Base-by-base conservation (phyloP, 2,329 filamentous ascomycete species). In the Clonostachys rosea region DNA sequence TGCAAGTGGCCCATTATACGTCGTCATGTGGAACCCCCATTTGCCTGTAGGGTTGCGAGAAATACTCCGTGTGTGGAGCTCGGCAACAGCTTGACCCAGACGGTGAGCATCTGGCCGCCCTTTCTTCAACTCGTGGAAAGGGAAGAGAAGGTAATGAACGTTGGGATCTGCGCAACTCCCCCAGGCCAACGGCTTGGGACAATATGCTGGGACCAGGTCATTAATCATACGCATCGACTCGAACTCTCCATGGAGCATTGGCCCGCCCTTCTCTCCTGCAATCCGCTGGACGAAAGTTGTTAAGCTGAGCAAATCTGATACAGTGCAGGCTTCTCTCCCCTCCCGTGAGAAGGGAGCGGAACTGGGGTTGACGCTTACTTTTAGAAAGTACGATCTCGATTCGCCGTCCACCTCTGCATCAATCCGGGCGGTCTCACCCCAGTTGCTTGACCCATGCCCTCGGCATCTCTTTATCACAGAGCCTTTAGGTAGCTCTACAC, bases 201-300 rank as follows among this genome's bases (percentile, higher is more conserved):
- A 17, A 49, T 67, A 49, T 10, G 8, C 16, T 14, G 41, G 41
- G 20, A 42, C n/a, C 8, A 17, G 8, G 7, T 42, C 16, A 14
- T 14, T 3, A 9, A 72, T 62, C 4, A 63, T 56, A 33, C 48
- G 62, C 57, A 69, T 69, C 6, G 68, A 71, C 43, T 65, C 62
- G 49, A 62, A 74, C 52, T 75, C 72, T 16, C 68, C 64, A 6
- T 50, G 46, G 42, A 68, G 54, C 61, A 61, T 56, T 8, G 54
- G 51, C 14, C 10, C 35, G 14, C n/a, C 43, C 47, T 10, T 47
- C 43, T 34, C n/a, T 30, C 16, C 12, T 9, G 5, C 9, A 30
- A 30, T 30, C 24, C 24, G 24, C 24, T 30, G 24, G 24, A 30
- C 3, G 24, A 30, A 6, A 4, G 6, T 30, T 30, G 24, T 30